Base-by-base conservation (phyloP, 805 yeast genomes). In the Starmerella tilneyi region DNA sequence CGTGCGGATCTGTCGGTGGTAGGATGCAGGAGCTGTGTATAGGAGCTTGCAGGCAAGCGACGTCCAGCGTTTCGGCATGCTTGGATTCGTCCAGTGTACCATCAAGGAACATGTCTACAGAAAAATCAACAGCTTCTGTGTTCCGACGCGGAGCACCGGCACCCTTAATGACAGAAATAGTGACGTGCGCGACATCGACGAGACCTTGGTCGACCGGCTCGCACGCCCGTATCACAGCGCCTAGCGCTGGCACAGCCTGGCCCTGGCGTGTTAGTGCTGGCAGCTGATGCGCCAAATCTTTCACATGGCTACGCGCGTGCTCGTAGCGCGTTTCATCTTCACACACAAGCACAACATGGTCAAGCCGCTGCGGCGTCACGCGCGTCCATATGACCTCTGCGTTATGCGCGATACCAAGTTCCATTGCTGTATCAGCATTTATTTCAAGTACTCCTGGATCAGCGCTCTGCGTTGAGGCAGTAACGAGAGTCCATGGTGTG, bases 191-290 rank as follows among this genome's bases (percentile, higher is more conserved):
- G 0, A 89, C 22, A n/a, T 38, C 41, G 9, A 63, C 59, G 1
- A 81, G 52, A 0, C 94, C 94, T 58, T 83, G 94, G 33, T 72
- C 75, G 2, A 75, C 69, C 0, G 94, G 94, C 53, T 83, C 94
- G 58, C 85, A 75, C 20, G 78, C 69, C 3, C 73, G 54, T 3
- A 84, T 70, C 6, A 56, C 55, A 17, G 81, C 81, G 50, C 71
- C 70, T 16, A 75, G 55, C 4, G 59, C 60, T 16, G 73, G 60
- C 2, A 73, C 61, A 7, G 54, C 41, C 48, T 72, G 75, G 20
- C 71, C 73, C 37, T 67, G 71, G 24, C 68, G 62, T 20, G 65
- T 62, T 12, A 67, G 59, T 2, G 59, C 54, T 37, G 68, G 65
- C 7, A 74, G 56, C 3, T 37, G 22, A 16, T 26, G 33, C 12